Evolutionary conservation across 2,329 filamentous ascomycete species (phyloP).

Genomic region (Boeremia lycopersici): DNA sequence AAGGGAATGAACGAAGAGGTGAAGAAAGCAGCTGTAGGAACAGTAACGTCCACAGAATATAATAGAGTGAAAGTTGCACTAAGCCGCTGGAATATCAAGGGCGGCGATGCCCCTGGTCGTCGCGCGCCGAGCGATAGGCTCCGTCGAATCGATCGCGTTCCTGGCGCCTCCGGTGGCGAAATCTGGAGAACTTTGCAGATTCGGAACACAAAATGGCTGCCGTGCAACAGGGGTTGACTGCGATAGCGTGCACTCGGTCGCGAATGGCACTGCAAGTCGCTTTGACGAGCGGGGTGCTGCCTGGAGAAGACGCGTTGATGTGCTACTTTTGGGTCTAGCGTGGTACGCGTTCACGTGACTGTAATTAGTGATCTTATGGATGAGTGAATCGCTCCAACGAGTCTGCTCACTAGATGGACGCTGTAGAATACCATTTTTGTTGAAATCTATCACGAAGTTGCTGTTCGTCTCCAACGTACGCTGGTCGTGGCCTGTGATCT

Average conservation of each 20-base stretch:
- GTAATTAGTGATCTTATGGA: background rate
- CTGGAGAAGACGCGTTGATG: conserved; percentile 6
- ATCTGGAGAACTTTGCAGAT: conserved; percentile 13
- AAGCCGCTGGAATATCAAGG: conserved; percentile 23
- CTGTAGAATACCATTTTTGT: no score
- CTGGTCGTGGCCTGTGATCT: no score
- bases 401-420: no score
- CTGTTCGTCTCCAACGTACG: no score
- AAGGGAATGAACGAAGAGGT: background rate
- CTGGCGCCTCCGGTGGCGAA: conserved; percentile 38
- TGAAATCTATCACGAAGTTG: no score
- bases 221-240: background rate
- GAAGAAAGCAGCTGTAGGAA: background rate
- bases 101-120: conserved; percentile 29
- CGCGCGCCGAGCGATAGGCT: conserved; percentile 25
- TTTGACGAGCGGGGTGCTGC: conserved; percentile 3
- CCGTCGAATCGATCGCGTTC: conserved; percentile 34
- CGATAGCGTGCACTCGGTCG: conserved; percentile 1
- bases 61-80: conserved; percentile 16
- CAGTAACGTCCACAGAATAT: conserved; percentile 1
- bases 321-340: background rate
- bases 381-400: no score
- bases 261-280: background rate
- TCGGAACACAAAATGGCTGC: conserved; percentile 1
- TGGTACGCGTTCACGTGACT: conserved; percentile 10